These are phyloP conservation scores for Parafenestella ontariensis DNA, from an alignment of 2,329 filamentous ascomycete species.

Conservation along the genomic window DNA sequence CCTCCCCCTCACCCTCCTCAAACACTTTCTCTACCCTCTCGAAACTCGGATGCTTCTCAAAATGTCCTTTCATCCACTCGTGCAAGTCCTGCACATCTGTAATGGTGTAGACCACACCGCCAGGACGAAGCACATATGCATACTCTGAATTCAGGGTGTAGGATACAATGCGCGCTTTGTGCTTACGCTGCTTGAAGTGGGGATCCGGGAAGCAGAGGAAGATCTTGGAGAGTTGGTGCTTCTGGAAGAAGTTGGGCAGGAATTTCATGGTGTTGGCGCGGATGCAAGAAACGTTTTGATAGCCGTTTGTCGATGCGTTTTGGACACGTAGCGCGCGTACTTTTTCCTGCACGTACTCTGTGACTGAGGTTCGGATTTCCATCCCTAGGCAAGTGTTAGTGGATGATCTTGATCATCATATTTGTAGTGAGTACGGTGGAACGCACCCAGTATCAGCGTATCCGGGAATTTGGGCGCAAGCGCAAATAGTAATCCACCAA, in stretches of 20 bases:
- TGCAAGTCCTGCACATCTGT: conserved; percentile 96
- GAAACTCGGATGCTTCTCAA: conserved; percentile 79
- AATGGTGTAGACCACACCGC: conserved; percentile 92
- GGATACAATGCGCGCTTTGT: conserved; percentile 94
- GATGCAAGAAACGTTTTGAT: conserved; percentile 87
- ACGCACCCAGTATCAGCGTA: conserved; percentile 78
- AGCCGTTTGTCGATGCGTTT: conserved; percentile 61
- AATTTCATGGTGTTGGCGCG: conserved; percentile 99
- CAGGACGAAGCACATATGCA: conserved; percentile 82
- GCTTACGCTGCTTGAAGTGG: conserved; percentile 96
- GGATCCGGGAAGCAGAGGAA: conserved; percentile 99
- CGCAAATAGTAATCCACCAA: conserved; percentile 88
- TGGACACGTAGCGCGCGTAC: conserved; percentile 81
- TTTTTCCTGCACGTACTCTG: conserved; percentile 87
- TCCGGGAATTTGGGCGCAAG: conserved; percentile 82
- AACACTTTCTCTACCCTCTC: conserved; percentile 65
- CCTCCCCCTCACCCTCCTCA: conserved; percentile 69
- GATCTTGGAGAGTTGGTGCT: conserved; percentile 82
- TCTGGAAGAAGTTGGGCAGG: conserved; percentile 93
- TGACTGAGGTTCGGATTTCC: conserved; percentile 90
- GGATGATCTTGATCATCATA: background rate
- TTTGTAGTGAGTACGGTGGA: background rate
- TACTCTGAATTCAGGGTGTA: conserved; percentile 91
- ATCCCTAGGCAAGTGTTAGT: conserved; percentile 65
- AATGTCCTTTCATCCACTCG: conserved; percentile 89